Conservation (phyloP, 306 rosid genomes). For the Vigna angularis region DNA sequence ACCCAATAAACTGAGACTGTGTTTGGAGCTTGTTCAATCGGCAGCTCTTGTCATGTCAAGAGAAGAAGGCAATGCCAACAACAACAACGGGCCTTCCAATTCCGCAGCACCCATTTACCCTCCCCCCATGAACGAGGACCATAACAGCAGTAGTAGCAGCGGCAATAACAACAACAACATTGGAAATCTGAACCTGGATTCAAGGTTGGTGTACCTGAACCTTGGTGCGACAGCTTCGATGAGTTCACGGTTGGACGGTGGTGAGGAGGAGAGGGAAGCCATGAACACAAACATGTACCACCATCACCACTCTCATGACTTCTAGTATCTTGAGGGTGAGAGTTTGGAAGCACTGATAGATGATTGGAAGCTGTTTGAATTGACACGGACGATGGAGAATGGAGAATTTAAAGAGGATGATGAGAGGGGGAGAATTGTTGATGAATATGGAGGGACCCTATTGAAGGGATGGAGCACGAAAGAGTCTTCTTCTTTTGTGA, state of each 20-base stretch:
- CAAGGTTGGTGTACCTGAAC: constrained; percentile 91
- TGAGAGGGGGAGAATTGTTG: neutral
- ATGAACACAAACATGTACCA: constrained; percentile 67
- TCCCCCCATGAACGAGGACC: constrained; percentile 72
- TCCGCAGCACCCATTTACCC: constrained; percentile 64
- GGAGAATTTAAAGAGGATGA: constrained; percentile 2
- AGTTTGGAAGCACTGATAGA: constrained; percentile 10
- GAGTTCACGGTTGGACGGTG: constrained; percentile 62
- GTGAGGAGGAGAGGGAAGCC: constrained; percentile 58
- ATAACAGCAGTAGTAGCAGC: constrained; percentile 50
- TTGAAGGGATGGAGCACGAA: constrained; percentile 35
- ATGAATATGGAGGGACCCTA: constrained; percentile 29
- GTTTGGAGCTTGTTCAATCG: constrained; percentile 93
- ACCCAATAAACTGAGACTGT: constrained; percentile 89
- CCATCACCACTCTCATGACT: constrained; percentile 68
- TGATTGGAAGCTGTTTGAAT: constrained; percentile 7
- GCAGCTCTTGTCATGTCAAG: constrained; percentile 95
- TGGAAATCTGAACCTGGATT: constrained; percentile 68
- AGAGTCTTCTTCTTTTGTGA: constrained; percentile 37
- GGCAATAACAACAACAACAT: constrained; percentile 48
- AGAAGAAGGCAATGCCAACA: constrained; percentile 75
- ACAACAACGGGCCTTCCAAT: constrained; percentile 46
- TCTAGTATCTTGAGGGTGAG: constrained; percentile 16
- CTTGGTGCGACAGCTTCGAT: constrained; percentile 73
- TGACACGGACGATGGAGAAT: constrained; percentile 37